Evolutionary conservation across 83 land plant genomes (phyloP).

Genomic region (Thuja plicata): DNA sequence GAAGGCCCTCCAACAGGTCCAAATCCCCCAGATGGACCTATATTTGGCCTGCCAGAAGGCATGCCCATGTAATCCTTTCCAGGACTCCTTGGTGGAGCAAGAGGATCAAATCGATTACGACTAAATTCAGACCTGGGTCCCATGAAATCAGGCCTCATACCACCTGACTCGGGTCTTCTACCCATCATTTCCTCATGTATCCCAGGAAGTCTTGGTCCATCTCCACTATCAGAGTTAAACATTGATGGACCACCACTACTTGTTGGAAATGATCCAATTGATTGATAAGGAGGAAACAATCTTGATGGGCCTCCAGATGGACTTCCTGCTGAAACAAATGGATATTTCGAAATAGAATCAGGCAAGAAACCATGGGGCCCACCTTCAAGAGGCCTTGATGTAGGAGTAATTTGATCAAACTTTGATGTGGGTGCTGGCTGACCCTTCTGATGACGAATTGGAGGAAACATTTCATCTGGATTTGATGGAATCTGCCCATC

Average conservation of each 20-base stretch:
- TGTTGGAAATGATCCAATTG: slow-evolving; percentile 17
- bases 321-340: neutral
- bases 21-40: slow-evolving; percentile 32
- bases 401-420: slow-evolving; percentile 10
- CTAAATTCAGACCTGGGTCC: slow-evolving; percentile 37
- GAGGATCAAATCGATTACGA: slow-evolving; percentile 32
- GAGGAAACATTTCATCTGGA: slow-evolving; percentile 22
- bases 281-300: slow-evolving; percentile 8
- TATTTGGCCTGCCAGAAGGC: slow-evolving; percentile 20
- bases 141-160: slow-evolving; percentile 24
- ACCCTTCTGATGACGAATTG: slow-evolving; percentile 15
- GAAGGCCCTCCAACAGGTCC: slow-evolving; percentile 30
- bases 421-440: neutral
- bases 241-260: slow-evolving; percentile 23
- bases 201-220: slow-evolving; percentile 24
- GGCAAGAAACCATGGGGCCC: slow-evolving; percentile 25
- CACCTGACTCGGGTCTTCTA: slow-evolving; percentile 26
- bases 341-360: slow-evolving; percentile 7
- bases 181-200: slow-evolving; percentile 29
- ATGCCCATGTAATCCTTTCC: slow-evolving; percentile 27
- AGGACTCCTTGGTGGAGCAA: slow-evolving; percentile 48
- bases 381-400: slow-evolving; percentile 29
- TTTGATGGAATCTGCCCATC: slow-evolving; percentile 24
- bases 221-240: slow-evolving; percentile 18
- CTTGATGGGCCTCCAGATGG: slow-evolving; percentile 9